These are phyloP conservation scores for Durio zibethinus DNA, from an alignment of 345 rosid species.

Conservation along the genomic window DNA sequence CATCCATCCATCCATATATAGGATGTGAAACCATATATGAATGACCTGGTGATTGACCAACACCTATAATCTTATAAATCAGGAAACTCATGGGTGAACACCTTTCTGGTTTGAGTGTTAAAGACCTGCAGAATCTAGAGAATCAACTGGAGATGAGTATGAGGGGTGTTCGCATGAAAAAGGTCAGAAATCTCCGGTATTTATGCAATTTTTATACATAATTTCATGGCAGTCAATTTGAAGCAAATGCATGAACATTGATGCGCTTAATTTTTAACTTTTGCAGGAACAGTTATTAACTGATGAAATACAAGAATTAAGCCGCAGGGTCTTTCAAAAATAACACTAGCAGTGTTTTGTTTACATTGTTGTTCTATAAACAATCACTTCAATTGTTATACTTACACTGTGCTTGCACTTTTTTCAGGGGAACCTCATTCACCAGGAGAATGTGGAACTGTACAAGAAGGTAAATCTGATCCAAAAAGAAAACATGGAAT, in stretches of 20 bases:
- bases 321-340: conserved; percentile 41
- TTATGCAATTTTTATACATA: background rate
- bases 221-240: background rate
- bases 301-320: conserved; percentile 56
- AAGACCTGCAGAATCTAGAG: conserved; percentile 63
- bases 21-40: background rate
- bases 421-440: conserved; percentile 51
- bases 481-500: conserved; percentile 45
- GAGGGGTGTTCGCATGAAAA: conserved; percentile 56
- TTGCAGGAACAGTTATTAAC: conserved; percentile 54
- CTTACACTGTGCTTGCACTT: conserved; percentile 5
- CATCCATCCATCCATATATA: background rate
- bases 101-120: conserved; percentile 55
- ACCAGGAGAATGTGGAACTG: conserved; percentile 57
- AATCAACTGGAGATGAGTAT: conserved; percentile 67
- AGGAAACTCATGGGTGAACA: conserved; percentile 79
- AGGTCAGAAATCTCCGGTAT: conserved; percentile 35
- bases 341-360: conserved; percentile 2
- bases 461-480: conserved; percentile 43
- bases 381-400: background rate
- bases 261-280: background rate
- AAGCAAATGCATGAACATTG: background rate
- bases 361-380: background rate
- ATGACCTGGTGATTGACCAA: background rate
- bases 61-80: conserved; percentile 2